Base-by-base conservation (phyloP, 371 early-diverging fungal species). In the Zychaea mexicana region DNA sequence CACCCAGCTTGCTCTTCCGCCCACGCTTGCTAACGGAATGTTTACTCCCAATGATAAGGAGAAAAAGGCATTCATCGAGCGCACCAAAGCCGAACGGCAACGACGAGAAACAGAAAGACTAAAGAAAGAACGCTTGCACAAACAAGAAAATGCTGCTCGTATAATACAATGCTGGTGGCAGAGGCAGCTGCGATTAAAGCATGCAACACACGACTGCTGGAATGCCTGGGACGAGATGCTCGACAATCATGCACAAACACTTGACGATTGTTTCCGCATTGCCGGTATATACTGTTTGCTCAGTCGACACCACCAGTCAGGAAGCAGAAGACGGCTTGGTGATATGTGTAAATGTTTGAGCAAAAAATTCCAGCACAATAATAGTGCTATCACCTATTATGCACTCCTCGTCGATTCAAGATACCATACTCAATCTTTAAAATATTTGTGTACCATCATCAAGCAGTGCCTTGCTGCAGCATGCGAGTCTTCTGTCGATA, bases 21-120 rank as follows among this genome's bases (percentile, higher is more conserved):
- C 4, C 13, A 42, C n/a, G 3, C 15, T 12, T n/a, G 15, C 7
- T 15, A 19, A 36, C 38, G 38, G 38, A 36, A 81, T 81, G 76
- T 81, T 81, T 57, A 64, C 70, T 36, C 60, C 69, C n/a, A 72
- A 57, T 38, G 67, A 73, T 60, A 49, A 69, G 27, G 60, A 71
- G 8, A 82, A 74, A 31, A 64, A 72, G 24, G 53, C 70, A 26
- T 82, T 82, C 62, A 57, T 82, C 12, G 74, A 77, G n/a, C 64
- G 64, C 6, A 66, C 72, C 22, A 69, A 73, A 47, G 58, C 63
- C 27, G 78, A 79, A 56, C 62, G 82, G 27, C 72, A 73, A 27
- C 70, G 67, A n/a, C 74, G 82, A 57, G 76, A 77, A 55, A 46
- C 62, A 2, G 76, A 82, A 30, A 58, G 78, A 4, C 27, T 58